Conservation (phyloP, 2,329 filamentous ascomycete species). For the Cephalotrichum gorgonifer region DNA sequence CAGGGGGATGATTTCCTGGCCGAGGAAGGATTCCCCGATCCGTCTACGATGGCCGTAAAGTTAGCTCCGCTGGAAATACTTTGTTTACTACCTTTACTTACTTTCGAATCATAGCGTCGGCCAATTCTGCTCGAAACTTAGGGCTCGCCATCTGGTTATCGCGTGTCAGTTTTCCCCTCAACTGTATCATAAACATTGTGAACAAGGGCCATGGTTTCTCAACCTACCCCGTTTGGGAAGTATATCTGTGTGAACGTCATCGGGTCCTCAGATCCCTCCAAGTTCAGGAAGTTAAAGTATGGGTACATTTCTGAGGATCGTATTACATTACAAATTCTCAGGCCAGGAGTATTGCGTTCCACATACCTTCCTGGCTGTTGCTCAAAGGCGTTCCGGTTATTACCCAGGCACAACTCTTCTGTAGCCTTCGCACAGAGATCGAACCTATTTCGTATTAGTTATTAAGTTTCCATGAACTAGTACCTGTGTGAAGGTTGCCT, state of each 20-base stretch:
- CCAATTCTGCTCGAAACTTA: neutral
- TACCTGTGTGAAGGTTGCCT: slow-evolving; percentile 9
- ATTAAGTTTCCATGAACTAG: no score
- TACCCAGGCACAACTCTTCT: neutral
- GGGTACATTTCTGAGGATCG: slow-evolving; percentile 24
- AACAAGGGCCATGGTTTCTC: no score
- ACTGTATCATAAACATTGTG: no score
- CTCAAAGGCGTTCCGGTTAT: neutral
- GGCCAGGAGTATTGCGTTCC: neutral
- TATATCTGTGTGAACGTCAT: neutral
- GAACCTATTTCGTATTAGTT: neutral
- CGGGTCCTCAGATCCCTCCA: slow-evolving; percentile 6
- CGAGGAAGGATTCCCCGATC: neutral
- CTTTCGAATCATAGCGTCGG: neutral
- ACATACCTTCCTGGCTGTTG: neutral
- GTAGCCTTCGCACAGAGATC: neutral
- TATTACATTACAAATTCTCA: neutral
- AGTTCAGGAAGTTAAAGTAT: slow-evolving; percentile 21
- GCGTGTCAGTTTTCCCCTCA: no score
- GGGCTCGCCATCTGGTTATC: no score
- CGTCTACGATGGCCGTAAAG: neutral
- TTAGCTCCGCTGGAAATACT: neutral
- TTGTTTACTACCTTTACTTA: neutral
- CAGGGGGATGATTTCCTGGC: neutral
- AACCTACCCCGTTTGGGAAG: neutral